Evolutionary conservation across 2,329 filamentous ascomycete species (phyloP), one percentile per base, ranked within the genome.

Genomic region (Mycogone perniciosa): DNA sequence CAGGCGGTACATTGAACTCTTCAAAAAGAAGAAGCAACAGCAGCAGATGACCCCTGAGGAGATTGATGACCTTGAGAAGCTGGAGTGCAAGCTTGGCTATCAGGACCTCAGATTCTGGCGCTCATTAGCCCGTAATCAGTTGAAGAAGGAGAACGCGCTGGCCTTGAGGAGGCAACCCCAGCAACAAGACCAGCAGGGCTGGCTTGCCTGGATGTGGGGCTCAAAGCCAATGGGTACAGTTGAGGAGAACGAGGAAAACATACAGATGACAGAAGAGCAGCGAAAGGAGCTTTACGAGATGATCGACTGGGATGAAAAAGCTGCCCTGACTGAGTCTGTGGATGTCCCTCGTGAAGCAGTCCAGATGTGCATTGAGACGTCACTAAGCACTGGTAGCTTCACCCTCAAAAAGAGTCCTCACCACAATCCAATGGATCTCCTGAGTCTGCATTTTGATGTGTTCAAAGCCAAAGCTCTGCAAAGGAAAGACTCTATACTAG

Each of bases 251-350:
- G 69, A 84, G 4, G 86, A 95, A 59, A 87, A 91, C 55, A 88
- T 85, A 0, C 82, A 89, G 53, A 95, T 99, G 78, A 95, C 89
- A 0, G 93, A 99, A 55, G 85, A 97, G 67, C 91, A 99, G 66
- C 85, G 92, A 39, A 90, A 97, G 66, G 92, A 99, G 69, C 79
- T 99, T 7, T 99, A 97, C 67, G 86, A 95, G 59, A 95, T 89
- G 45, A 99, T 99, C 61, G 93, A 97, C 62, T 99, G 92, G 85
- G 89, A 99, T 56, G 93, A 99, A 69, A 97, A 96, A 74, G 85
- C 91, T 54, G 88, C 87, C 2, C 78, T 99, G 37, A 79, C 89
- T 0, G 90, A 96, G 58, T 85, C 87, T 39, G 85, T 99, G 4
- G 93, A 99, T 59, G 76, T 90, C 31, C 95, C 95, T 0, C 82